A percentile compares a stretch with the other conserved stretches of the same genome.
Evolutionary conservation across 2,329 filamentous ascomycete genomes (phyloP).

Genomic region (Biscogniauxia marginata): DNA sequence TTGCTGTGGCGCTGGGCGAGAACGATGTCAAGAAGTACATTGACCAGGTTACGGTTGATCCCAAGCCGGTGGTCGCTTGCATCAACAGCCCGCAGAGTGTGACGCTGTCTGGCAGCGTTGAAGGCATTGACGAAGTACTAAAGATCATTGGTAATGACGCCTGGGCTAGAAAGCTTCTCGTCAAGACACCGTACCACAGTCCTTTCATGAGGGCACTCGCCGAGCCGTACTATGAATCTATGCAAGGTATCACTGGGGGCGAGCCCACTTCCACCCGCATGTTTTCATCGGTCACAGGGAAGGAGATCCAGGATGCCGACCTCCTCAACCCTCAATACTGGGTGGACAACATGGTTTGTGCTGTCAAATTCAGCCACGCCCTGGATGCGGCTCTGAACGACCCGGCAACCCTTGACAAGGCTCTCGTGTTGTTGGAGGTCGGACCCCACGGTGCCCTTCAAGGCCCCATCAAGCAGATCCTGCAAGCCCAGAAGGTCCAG

Average conservation of each 20-base stretch:
- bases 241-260: constrained; percentile 20
- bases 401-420: constrained; percentile 18
- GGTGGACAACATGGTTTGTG: constrained; percentile 34
- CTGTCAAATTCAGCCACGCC: constrained; percentile 37
- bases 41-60: constrained; percentile 22
- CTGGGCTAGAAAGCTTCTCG: constrained; percentile 36
- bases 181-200: constrained; percentile 45
- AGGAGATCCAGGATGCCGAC: constrained; percentile 22
- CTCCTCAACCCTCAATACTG: constrained; percentile 28
- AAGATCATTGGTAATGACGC: constrained; percentile 28
- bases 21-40: constrained; percentile 22
- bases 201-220: constrained; percentile 38
- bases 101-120: constrained; percentile 29
- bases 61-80: constrained; percentile 29
- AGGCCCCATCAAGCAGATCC: constrained; percentile 35
- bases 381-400: constrained; percentile 22
- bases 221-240: constrained; percentile 32
- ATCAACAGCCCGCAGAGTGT: constrained; percentile 31
- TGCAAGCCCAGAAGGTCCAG: constrained; percentile 28
- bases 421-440: constrained; percentile 31
- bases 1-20: constrained; percentile 28
- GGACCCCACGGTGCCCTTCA: constrained; percentile 37
- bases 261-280: constrained; percentile 18
- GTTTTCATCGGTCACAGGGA: constrained; percentile 30
- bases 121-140: constrained; percentile 30